Evolutionary conservation across 345 rosid species (phyloP).

Genomic region (Noccaea bulbosa): DNA sequence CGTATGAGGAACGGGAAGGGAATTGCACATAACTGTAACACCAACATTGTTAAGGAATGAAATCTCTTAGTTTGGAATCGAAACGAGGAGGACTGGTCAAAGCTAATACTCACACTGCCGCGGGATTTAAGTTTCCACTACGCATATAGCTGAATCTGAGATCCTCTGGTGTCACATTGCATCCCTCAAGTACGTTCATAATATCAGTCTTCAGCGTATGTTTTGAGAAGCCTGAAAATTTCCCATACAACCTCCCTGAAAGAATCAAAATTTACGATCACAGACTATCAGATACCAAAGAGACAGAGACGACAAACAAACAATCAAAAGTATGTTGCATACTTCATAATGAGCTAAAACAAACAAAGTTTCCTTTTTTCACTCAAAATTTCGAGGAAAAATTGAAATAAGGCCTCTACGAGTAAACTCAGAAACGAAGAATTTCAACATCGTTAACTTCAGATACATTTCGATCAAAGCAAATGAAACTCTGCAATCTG

Average conservation of each 20-base stretch:
- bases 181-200: constrained; percentile 62
- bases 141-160: constrained; percentile 59
- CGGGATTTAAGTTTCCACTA: constrained; percentile 46
- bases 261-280: constrained; percentile 10
- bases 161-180: constrained; percentile 58
- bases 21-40: constrained; percentile 64
- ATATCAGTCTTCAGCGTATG: constrained; percentile 67
- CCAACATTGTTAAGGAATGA: constrained; percentile 6
- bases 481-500: constrained; percentile 12
- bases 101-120: constrained; percentile 49
- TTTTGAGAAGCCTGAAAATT: constrained; percentile 50
- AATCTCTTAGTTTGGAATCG: neutral
- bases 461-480: neutral
- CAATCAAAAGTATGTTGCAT: neutral
- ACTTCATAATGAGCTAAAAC: constrained; percentile 4
- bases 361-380: neutral
- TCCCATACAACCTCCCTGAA: constrained; percentile 57
- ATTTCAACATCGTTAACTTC: constrained; percentile 1
- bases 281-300: neutral
- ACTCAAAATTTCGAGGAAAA: no score
- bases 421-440: constrained; percentile 21
- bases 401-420: neutral
- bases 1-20: constrained; percentile 47
- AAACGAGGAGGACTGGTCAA: neutral
- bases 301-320: neutral